Evolutionary conservation across 2,329 filamentous ascomycete genomes (phyloP).

Genomic region (Furcasterigmium furcatum): DNA sequence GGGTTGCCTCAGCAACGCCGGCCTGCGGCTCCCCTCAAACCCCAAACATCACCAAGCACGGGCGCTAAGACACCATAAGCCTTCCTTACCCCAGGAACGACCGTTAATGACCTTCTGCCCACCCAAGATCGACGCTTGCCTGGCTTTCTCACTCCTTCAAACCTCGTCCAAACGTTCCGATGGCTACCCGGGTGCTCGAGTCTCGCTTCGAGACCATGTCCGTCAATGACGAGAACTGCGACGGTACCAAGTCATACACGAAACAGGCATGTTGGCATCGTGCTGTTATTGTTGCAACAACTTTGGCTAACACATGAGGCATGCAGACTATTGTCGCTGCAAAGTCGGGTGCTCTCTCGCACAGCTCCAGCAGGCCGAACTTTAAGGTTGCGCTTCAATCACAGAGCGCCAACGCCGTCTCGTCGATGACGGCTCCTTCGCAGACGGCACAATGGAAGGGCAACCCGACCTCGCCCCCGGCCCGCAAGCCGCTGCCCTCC

Average conservation of each 20-base stretch:
- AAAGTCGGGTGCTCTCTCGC: constrained; percentile 41
- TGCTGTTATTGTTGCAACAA: not conserved
- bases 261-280: constrained; percentile 63
- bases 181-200: constrained; percentile 79
- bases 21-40: no score
- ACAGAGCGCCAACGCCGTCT: constrained; percentile 63
- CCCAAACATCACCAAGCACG: no score
- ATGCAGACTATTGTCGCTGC: constrained; percentile 32
- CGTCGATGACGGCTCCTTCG: constrained; percentile 65
- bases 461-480: constrained; percentile 45
- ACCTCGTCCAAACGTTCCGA: constrained; percentile 17
- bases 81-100: no score
- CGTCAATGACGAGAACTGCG: constrained; percentile 80
- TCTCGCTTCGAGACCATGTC: constrained; percentile 86
- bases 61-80: no score
- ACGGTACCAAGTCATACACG: constrained; percentile 52
- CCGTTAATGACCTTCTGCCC: no score
- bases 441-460: constrained; percentile 58
- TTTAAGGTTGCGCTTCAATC: constrained; percentile 84
- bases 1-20: no score
- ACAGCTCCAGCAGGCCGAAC: constrained; percentile 67
- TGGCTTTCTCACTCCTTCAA: no score
- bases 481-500: constrained; percentile 45
- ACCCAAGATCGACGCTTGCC: no score
- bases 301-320: constrained; percentile 2